phyloP scores from a whole-genome alignment of 2,329 filamentous ascomycete species.

The Metarhizium sp. region DNA sequence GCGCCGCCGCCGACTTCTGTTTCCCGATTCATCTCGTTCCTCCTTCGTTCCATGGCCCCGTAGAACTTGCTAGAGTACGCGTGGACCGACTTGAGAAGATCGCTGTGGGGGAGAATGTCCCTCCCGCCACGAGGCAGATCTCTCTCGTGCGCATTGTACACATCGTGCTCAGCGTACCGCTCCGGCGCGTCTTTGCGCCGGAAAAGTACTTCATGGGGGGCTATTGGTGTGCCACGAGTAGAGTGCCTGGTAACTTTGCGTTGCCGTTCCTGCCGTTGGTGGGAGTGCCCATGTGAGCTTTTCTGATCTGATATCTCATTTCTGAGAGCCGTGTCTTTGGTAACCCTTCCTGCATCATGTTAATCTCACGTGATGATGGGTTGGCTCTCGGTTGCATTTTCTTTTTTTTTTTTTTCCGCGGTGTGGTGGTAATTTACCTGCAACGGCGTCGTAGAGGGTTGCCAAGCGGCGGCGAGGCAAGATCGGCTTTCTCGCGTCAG shows the following conservation, averaged over 20 bases:
- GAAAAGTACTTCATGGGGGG: constrained; percentile 66
- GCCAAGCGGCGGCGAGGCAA: constrained; percentile 23
- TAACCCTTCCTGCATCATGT: constrained; percentile 21
- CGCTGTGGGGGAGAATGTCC: constrained; percentile 53
- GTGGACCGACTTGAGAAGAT: constrained; percentile 61
- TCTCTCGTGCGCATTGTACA: constrained; percentile 56
- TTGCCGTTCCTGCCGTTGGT: background rate
- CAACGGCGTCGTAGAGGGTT: constrained; percentile 65
- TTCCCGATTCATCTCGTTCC: background rate
- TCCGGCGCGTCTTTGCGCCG: constrained; percentile 52
- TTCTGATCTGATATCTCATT: constrained; percentile 8
- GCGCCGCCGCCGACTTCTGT: constrained; percentile 1
- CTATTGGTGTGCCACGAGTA: constrained; percentile 28
- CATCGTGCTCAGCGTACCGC: constrained; percentile 61
- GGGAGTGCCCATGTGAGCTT: background rate
- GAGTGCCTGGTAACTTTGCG: constrained; percentile 13
- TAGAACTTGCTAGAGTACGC: constrained; percentile 61
- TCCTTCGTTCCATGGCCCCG: constrained; percentile 25
- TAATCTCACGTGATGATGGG: constrained; percentile 12
- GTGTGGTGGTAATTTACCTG: constrained; percentile 34
- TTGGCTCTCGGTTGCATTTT: background rate
- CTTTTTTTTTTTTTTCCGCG: constrained; percentile 10
- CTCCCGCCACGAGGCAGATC: constrained; percentile 37
- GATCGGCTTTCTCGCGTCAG: constrained; percentile 6
- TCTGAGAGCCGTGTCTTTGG: constrained; percentile 12